These are phyloP conservation scores for Wallacemonas sp. DNA, from an alignment of 208 protist genomes.

Conservation along the genomic window DNA sequence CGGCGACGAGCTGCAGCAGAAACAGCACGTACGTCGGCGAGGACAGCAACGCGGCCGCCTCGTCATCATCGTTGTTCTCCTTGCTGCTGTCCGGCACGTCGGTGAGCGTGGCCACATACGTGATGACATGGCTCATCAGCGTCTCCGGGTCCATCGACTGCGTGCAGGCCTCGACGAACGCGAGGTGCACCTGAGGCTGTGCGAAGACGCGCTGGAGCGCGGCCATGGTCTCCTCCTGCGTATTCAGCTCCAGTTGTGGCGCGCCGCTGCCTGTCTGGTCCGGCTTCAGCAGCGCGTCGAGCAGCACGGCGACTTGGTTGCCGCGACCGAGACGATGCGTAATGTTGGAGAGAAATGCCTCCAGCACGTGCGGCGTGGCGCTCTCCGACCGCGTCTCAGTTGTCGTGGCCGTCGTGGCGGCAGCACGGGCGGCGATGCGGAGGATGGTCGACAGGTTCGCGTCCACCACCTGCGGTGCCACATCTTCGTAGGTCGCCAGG, in stretches of 20 bases:
- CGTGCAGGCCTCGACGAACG: constrained; percentile 44
- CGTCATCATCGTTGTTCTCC: constrained; percentile 11
- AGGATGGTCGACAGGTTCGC: constrained; percentile 76
- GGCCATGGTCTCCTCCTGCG: background rate
- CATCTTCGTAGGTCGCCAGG: constrained; percentile 76
- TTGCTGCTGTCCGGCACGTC: constrained; percentile 6
- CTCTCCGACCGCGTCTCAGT: background rate
- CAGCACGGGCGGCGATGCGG: constrained; percentile 57
- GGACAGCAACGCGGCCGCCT: constrained; percentile 4
- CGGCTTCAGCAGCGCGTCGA: constrained; percentile 46
- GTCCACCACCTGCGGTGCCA: constrained; percentile 91
- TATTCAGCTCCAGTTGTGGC: too few relatives aligned
- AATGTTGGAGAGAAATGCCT: constrained; percentile 58
- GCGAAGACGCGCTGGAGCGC: constrained; percentile 49
- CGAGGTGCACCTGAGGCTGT: constrained; percentile 37
- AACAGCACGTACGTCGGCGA: constrained; percentile 40
- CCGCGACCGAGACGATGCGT: constrained; percentile 39
- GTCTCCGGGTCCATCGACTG: constrained; percentile 65
- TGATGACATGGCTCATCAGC: constrained; percentile 42
- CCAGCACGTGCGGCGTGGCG: constrained; percentile 23
- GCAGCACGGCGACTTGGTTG: constrained; percentile 75
- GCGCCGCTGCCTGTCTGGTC: too few relatives aligned
- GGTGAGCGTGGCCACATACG: constrained; percentile 31
- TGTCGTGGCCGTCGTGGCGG: background rate
- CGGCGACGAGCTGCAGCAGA: constrained; percentile 63